Evolutionary conservation across 257 asterid species (phyloP).

Genomic region (Gynochthodes officinalis): DNA sequence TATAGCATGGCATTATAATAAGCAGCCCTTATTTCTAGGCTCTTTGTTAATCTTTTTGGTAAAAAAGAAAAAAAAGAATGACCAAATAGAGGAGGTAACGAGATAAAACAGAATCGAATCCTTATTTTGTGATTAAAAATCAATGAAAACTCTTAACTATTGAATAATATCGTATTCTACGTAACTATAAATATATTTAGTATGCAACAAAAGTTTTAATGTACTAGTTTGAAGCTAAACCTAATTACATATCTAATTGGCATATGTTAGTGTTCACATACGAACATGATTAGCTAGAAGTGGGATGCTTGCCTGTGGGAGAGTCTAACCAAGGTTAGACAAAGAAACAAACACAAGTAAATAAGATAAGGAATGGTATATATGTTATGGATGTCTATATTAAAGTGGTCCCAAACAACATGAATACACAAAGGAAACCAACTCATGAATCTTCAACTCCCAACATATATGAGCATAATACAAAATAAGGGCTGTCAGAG

Average conservation of each 20-base stretch:
- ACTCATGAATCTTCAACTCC: conserved; percentile 17
- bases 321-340: conserved; percentile 8
- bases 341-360: conserved; percentile 17
- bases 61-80: not conserved
- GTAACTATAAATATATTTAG: too few species aligned
- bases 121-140: too few species aligned
- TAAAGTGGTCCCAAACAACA: conserved; percentile 21
- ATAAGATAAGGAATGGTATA: conserved; percentile 10
- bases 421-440: conserved; percentile 20
- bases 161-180: too few species aligned
- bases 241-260: too few species aligned
- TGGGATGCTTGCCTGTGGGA: conserved; percentile 6
- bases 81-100: too few species aligned
- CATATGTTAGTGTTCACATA: not conserved
- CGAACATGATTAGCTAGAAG: not conserved
- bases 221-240: too few species aligned
- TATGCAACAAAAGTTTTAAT: too few species aligned
- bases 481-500: conserved; percentile 20
- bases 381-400: conserved; percentile 5
- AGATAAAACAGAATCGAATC: too few species aligned
- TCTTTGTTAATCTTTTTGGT: too few species aligned
- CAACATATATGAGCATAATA: conserved; percentile 15
- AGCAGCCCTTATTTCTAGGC: too few species aligned
- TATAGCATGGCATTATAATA: too few species aligned
- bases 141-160: too few species aligned